Conservation (phyloP, 2,329 filamentous ascomycete genomes). For the Colletotrichum liriopes region DNA sequence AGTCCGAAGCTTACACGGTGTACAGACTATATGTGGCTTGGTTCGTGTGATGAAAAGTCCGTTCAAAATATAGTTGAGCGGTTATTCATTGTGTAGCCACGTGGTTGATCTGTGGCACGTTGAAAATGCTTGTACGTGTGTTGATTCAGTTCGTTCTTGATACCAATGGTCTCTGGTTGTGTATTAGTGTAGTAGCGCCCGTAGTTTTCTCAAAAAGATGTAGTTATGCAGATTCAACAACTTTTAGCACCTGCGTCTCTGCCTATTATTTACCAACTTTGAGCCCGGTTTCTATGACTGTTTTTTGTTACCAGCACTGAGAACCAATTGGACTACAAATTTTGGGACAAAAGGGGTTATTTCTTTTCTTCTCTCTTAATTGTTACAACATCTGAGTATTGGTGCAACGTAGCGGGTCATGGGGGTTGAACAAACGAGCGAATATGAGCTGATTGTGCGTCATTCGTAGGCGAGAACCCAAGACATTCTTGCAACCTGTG, state of each 20-base stretch:
- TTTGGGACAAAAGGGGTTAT: not conserved
- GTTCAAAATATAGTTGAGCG: too few relatives aligned
- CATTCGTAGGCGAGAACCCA: not conserved
- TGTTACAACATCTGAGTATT: not conserved
- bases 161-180: not conserved
- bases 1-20: too few relatives aligned
- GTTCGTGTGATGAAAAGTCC: not conserved
- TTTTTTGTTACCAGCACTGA: not conserved
- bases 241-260: too few relatives aligned
- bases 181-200: too few relatives aligned
- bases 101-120: not conserved
- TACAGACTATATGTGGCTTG: fast-evolving
- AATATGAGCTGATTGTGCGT: not conserved
- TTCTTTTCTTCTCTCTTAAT: too few relatives aligned
- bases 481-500: not conserved
- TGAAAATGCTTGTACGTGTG: too few relatives aligned
- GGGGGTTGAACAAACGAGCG: not conserved
- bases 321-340: too few relatives aligned
- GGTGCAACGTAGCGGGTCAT: not conserved
- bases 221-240: too few relatives aligned
- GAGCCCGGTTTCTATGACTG: not conserved
- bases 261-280: too few relatives aligned
- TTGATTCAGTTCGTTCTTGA: too few relatives aligned
- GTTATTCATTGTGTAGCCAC: not conserved
- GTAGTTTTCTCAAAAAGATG: too few relatives aligned